Conservation (phyloP, 164 flowering plant genomes). For the Euptelea pleiosperma region DNA sequence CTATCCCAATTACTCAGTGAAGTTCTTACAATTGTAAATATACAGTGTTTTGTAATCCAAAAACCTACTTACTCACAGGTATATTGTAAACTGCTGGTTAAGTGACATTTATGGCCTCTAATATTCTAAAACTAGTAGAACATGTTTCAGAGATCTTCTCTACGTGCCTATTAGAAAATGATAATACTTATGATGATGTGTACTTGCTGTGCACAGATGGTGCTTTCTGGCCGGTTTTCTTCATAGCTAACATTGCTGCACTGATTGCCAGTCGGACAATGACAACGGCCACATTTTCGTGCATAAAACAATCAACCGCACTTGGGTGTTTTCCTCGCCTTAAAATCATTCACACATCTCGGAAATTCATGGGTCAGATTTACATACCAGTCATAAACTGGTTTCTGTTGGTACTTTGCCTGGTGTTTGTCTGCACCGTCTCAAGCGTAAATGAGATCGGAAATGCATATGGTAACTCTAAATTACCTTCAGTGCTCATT, state of each 20-base stretch:
- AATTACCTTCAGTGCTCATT: neutral
- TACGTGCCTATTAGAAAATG: neutral
- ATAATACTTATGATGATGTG: neutral
- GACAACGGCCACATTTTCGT: slow-evolving; percentile 97
- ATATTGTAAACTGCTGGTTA: neutral
- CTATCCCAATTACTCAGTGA: neutral
- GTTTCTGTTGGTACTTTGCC: slow-evolving; percentile 75
- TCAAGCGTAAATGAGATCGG: slow-evolving; percentile 86
- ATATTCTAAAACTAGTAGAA: neutral
- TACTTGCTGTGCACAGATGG: slow-evolving; percentile 50
- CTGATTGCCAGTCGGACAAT: slow-evolving; percentile 93
- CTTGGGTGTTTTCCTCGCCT: slow-evolving; percentile 99
- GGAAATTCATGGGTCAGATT: slow-evolving; percentile 97
- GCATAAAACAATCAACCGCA: slow-evolving; percentile 90
- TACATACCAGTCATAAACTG: slow-evolving; percentile 95
- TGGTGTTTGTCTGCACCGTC: slow-evolving; percentile 67
- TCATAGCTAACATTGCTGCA: slow-evolving; percentile 92
- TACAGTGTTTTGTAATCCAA: neutral
- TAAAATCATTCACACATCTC: slow-evolving; percentile 92
- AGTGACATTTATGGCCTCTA: neutral
- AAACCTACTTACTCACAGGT: neutral
- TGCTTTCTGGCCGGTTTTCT: slow-evolving; percentile 82
- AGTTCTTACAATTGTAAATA: neutral
- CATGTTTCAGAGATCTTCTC: neutral
- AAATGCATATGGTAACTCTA: slow-evolving; percentile 57